Evolutionary conservation across 2,329 filamentous ascomycete species (phyloP).

Genomic region (Aspergillus pseudonomiae): DNA sequence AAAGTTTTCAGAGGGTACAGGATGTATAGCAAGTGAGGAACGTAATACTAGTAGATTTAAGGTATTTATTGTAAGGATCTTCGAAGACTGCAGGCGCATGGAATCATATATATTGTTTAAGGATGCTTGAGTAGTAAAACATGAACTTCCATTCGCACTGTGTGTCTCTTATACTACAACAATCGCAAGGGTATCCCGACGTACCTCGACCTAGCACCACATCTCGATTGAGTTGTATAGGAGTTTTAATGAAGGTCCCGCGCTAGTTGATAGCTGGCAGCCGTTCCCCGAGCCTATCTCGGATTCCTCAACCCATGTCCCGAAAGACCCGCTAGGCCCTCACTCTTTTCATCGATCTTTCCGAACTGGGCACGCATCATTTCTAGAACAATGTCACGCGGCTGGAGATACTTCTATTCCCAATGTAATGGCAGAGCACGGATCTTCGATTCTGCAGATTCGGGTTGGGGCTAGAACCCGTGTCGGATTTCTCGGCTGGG

Average conservation of each 20-base stretch:
- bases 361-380: not conserved
- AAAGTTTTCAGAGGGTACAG: not conserved
- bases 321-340: no score
- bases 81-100: not conserved
- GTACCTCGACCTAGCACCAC: not conserved
- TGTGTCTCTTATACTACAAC: no score
- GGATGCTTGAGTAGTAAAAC: not conserved
- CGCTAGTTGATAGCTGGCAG: not conserved
- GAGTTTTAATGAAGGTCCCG: not conserved
- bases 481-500: no score
- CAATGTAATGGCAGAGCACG: no score
- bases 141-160: not conserved
- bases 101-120: not conserved
- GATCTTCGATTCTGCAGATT: no score
- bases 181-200: not conserved
- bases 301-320: not conserved
- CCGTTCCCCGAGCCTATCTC: not conserved
- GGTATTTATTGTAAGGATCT: not conserved
- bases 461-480: no score
- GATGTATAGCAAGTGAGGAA: not conserved
- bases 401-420: no score
- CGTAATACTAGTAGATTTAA: not conserved
- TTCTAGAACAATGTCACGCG: no score
- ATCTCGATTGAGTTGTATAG: not conserved
- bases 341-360: not conserved